Base-by-base conservation (phyloP, 108 stramenopile genomes). In the Mayamaea pseudoterrestris region DNA sequence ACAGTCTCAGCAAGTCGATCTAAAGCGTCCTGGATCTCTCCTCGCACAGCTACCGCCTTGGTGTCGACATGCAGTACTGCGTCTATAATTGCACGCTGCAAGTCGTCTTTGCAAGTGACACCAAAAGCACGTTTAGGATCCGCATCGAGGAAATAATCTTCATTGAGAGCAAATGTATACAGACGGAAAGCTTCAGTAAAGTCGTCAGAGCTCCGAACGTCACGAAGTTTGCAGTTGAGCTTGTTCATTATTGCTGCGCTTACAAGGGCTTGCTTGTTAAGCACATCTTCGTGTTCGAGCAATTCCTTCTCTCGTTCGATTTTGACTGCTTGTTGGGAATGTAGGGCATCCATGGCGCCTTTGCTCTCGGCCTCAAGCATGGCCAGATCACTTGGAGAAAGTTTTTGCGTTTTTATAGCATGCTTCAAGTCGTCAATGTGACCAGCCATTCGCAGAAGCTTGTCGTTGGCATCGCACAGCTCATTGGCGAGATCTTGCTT, bases 291-390 rank as follows among this genome's bases (percentile, higher is more conserved):
- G 25, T 61, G 53, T 40, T 77, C 71, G 55, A 60, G 60, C 23
- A 76, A 41, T 7, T 51, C 60, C 47, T 73, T 63, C 17, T 50
- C 27, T 18, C 72, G 66, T n/a, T n/a, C n/a, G n/a, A n/a, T n/a
- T n/a, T n/a, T n/a, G n/a, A n/a, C n/a, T n/a, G n/a, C n/a, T n/a
- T n/a, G n/a, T n/a, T n/a, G n/a, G n/a, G n/a, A n/a, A 14, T 76
- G 71, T n/a, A n/a, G n/a, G n/a, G n/a, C n/a, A 14, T 76, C 73
- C 41, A 80, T 40, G 34, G 75, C 78, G 27, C 78, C 74, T 22
- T 63, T 68, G 43, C 51, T 61, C 57, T 82, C 79, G 31, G 47
- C 61, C 47, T 82, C 64, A 68, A 90, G 76, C 40, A 65, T 76
- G 8, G 64, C 59, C 20, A 74, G 79, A 41, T 85, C 82, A 26